phyloP scores from a whole-genome alignment of 306 rosid genomes.

The Gillenia trifoliata region DNA sequence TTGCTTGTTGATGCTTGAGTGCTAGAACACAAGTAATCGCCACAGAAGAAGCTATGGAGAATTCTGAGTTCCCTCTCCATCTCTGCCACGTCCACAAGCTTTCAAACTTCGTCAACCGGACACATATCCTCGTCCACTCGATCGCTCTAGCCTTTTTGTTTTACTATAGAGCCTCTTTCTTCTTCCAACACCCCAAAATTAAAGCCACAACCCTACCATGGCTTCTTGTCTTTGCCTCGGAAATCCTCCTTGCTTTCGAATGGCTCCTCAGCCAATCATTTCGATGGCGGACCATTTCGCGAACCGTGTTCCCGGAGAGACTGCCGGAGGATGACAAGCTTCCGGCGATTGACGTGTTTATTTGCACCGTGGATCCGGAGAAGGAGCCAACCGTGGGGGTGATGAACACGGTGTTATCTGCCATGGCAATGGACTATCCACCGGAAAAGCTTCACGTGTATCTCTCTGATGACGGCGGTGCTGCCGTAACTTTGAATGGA shows the following conservation, averaged over 20 bases:
- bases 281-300: constrained; percentile 47
- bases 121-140: constrained; percentile 43
- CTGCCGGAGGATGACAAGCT: constrained; percentile 48
- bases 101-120: constrained; percentile 36
- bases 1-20: background rate
- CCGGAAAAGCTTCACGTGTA: constrained; percentile 61
- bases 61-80: constrained; percentile 32
- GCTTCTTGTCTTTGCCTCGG: constrained; percentile 51
- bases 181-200: constrained; percentile 26
- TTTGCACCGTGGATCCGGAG: constrained; percentile 63
- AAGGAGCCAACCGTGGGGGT: constrained; percentile 64
- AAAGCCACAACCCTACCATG: constrained; percentile 32
- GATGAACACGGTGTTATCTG: constrained; percentile 73
- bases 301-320: constrained; percentile 49
- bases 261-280: constrained; percentile 60
- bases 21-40: background rate
- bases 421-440: constrained; percentile 74
- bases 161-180: constrained; percentile 41
- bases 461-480: constrained; percentile 71
- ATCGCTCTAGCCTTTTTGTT: constrained; percentile 45
- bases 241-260: constrained; percentile 49
- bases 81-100: constrained; percentile 38
- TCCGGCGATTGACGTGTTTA: constrained; percentile 60
- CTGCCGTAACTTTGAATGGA: constrained; percentile 41
- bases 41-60: constrained; percentile 29